phyloP scores from a whole-genome alignment of 1,284 basidiomycete species.

The Neolentinus lepideus region DNA sequence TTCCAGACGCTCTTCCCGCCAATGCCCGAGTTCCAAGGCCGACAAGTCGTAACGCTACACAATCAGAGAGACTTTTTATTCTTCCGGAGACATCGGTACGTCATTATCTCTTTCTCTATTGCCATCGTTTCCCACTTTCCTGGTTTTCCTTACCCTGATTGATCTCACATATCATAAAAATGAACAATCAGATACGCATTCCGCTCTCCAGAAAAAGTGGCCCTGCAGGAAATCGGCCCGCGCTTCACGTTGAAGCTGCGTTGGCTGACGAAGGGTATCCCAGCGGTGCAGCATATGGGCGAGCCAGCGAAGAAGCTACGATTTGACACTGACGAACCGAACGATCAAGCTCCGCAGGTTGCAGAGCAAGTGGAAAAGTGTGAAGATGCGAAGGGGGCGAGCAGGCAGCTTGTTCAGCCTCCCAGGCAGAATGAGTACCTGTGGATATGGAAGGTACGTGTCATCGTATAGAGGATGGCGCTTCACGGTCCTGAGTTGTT shows the following conservation, averaged over 20 bases:
- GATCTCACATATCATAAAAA: too few relatives aligned
- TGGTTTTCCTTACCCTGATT: too few relatives aligned
- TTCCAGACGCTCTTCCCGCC: conserved; percentile 96
- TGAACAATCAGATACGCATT: conserved; percentile 78
- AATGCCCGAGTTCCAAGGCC: conserved; percentile 91
- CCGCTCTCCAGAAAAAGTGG: conserved; percentile 84
- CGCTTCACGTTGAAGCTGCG: conserved; percentile 93
- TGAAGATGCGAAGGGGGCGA: conserved; percentile 7
- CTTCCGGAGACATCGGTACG: conserved; percentile 87
- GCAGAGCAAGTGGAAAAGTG: conserved; percentile 19
- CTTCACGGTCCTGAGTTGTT: conserved; percentile 7
- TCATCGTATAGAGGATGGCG: conserved; percentile 2
- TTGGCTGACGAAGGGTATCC: conserved; percentile 85
- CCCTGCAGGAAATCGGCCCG: conserved; percentile 96
- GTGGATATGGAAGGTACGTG: conserved; percentile 76
- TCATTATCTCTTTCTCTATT: conserved; percentile 8
- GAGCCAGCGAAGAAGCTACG: conserved; percentile 50
- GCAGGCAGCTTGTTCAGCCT: conserved; percentile 19
- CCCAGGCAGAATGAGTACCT: conserved; percentile 65
- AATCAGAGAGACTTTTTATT: conserved; percentile 99
- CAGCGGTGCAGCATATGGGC: conserved; percentile 66
- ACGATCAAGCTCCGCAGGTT: conserved; percentile 13
- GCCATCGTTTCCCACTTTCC: too few relatives aligned
- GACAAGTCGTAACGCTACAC: conserved; percentile 96
- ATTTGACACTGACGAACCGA: conserved; percentile 40